Conservation (phyloP, 768 basidiomycete species). For the Lyophyllum semitale region DNA sequence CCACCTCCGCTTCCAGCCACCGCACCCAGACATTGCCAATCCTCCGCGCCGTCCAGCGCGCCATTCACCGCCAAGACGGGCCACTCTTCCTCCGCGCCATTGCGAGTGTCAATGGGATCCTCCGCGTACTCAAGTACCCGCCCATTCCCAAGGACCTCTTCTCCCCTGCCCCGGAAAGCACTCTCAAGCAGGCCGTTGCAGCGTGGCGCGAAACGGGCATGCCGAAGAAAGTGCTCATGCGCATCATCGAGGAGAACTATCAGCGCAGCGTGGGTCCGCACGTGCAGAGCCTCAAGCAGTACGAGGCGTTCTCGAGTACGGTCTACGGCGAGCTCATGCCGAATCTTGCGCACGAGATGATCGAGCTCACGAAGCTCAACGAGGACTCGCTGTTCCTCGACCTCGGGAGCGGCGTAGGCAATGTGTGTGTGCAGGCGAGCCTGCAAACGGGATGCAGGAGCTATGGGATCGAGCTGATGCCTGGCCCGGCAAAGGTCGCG, state of each 20-base stretch:
- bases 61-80: slow-evolving; percentile 69
- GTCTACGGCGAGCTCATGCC: slow-evolving; percentile 93
- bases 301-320: slow-evolving; percentile 81
- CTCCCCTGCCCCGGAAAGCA: slow-evolving; percentile 44
- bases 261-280: slow-evolving; percentile 92
- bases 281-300: slow-evolving; percentile 76
- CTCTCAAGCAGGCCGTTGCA: slow-evolving; percentile 46
- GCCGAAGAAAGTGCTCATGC: slow-evolving; percentile 66
- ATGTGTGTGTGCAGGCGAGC: slow-evolving; percentile 80
- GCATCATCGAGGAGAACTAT: slow-evolving; percentile 88
- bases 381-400: slow-evolving; percentile 76
- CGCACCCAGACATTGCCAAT: slow-evolving; percentile 27
- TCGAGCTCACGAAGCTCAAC: slow-evolving; percentile 53
- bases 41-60: slow-evolving; percentile 67
- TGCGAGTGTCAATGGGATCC: slow-evolving; percentile 57
- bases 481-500: slow-evolving; percentile 81
- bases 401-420: slow-evolving; percentile 85
- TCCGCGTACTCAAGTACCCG: slow-evolving; percentile 70
- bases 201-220: slow-evolving; percentile 57
- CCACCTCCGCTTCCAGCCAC: slow-evolving; percentile 18
- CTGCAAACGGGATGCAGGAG: slow-evolving; percentile 78
- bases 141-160: slow-evolving; percentile 53
- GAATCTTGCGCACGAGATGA: slow-evolving; percentile 73
- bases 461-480: slow-evolving; percentile 80
- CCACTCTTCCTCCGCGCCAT: slow-evolving; percentile 71